A percentile compares a stretch with the other conserved stretches of the same genome.
These are phyloP conservation scores for Colletotrichum kahawae DNA, from an alignment of 2,329 filamentous ascomycete genomes.

Conservation along the genomic window DNA sequence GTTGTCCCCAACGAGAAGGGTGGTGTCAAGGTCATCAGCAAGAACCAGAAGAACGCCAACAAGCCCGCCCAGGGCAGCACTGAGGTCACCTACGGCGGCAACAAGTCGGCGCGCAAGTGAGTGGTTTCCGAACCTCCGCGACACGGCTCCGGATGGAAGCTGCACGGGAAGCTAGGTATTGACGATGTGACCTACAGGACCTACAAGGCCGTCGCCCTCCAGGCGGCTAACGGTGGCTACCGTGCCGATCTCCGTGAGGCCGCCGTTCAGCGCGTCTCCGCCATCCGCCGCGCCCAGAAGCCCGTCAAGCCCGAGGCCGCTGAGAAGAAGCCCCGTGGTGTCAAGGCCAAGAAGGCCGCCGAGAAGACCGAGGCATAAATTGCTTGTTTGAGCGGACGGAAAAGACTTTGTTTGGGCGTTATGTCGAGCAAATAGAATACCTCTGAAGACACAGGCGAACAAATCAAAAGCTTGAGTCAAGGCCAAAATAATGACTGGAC, in stretches of 20 bases:
- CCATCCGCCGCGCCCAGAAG: slow-evolving; percentile 80
- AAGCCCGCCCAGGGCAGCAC: slow-evolving; percentile 73
- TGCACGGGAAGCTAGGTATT: not conserved
- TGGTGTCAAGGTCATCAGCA: slow-evolving; percentile 80
- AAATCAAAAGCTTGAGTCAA: slow-evolving; percentile 22
- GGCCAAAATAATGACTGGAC: slow-evolving; percentile 18
- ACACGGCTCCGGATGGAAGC: not conserved
- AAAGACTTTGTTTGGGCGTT: slow-evolving; percentile 22
- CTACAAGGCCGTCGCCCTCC: slow-evolving; percentile 87
- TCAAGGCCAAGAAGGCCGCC: slow-evolving; percentile 77
- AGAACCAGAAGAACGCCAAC: slow-evolving; percentile 76
- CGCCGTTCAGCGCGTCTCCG: slow-evolving; percentile 86
- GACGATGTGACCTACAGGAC: slow-evolving; percentile 58
- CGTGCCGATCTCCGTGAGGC: slow-evolving; percentile 76
- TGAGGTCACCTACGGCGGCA: slow-evolving; percentile 71
- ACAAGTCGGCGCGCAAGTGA: slow-evolving; percentile 78
- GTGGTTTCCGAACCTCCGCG: slow-evolving; percentile 36
- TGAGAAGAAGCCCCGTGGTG: slow-evolving; percentile 77
- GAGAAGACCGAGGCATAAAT: slow-evolving; percentile 50
- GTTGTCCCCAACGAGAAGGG: slow-evolving; percentile 78
- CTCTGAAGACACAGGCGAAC: slow-evolving; percentile 18
- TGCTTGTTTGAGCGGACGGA: slow-evolving; percentile 9
- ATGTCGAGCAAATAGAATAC: slow-evolving; percentile 23
- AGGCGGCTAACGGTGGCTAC: slow-evolving; percentile 85
- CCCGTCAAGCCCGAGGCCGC: slow-evolving; percentile 73